These are phyloP conservation scores for Linnemannia schmuckeri DNA, from an alignment of 192 early-diverging fungal genomes.

Conservation along the genomic window DNA sequence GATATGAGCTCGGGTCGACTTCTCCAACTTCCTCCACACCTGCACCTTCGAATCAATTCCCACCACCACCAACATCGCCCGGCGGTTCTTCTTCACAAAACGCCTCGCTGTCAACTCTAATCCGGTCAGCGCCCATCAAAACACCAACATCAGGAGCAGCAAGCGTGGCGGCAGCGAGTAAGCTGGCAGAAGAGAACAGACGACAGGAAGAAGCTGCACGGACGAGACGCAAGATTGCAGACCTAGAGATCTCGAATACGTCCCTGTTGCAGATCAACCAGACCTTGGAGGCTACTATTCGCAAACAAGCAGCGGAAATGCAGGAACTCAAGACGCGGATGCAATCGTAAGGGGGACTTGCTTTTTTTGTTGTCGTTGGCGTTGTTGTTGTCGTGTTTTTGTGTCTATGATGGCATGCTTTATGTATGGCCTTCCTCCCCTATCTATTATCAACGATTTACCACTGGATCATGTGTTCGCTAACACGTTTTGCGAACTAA, in stretches of 20 bases:
- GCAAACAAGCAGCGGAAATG: conserved; percentile 64
- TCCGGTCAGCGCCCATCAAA: conserved; percentile 11
- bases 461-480: neutral
- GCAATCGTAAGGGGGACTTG: conserved; percentile 35
- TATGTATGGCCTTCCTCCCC: neutral
- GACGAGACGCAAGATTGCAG: conserved; percentile 60
- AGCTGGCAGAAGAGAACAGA: conserved; percentile 39
- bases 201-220: conserved; percentile 39
- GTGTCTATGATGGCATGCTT: neutral
- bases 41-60: neutral
- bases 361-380: conserved; percentile 7
- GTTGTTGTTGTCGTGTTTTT: neutral
- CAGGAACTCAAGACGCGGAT: conserved; percentile 60
- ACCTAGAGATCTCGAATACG: conserved; percentile 70
- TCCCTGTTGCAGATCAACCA: conserved; percentile 64
- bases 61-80: neutral
- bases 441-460: neutral
- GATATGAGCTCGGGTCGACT: neutral
- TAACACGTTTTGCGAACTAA: neutral
- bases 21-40: conserved; percentile 10
- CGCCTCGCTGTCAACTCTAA: neutral
- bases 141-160: neutral
- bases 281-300: conserved; percentile 62
- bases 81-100: neutral
- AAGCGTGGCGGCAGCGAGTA: conserved; percentile 24